Evolutionary conservation across 1,139 yeast genomes (phyloP).

Genomic region (Yamadazyma mexicana): DNA sequence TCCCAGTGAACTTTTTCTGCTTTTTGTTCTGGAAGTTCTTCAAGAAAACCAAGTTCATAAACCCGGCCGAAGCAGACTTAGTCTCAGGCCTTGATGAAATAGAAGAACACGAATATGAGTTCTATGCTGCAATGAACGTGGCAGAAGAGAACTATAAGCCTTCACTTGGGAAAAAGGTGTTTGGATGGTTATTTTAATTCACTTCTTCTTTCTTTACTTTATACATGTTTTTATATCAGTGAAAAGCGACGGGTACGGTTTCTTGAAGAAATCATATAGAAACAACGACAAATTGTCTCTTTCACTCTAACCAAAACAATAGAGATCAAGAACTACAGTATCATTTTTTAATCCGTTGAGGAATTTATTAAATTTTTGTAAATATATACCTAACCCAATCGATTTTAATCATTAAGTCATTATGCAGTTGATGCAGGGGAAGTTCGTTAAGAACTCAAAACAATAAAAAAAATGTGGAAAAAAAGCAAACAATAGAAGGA

Average conservation of each 20-base stretch:
- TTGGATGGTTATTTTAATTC: conserved; percentile 6
- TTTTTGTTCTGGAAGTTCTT: conserved; percentile 27
- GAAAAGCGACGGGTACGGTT: no score
- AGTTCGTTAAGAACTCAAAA: background rate
- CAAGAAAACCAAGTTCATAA: conserved; percentile 24
- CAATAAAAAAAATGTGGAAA: conserved; percentile 16
- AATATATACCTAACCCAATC: conserved; percentile 21
- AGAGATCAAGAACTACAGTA: background rate
- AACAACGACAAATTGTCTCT: no score
- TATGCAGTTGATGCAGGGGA: conserved; percentile 53
- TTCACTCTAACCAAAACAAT: no score
- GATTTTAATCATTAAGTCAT: conserved; percentile 22
- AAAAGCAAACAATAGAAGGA: conserved; percentile 13
- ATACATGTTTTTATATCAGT: no score
- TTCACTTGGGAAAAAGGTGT: conserved; percentile 1
- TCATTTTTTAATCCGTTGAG: conserved; percentile 69
- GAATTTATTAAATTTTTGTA: conserved; percentile 29
- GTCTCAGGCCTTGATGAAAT: conserved; percentile 36
- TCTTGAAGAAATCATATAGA: no score
- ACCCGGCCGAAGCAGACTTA: conserved; percentile 32
- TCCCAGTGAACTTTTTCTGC: conserved; percentile 27
- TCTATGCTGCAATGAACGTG: conserved; percentile 6
- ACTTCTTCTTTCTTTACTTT: no score
- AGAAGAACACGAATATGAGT: conserved; percentile 39
- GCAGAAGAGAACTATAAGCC: conserved; percentile 4